Evolutionary conservation across 495 filamentous ascomycete genomes (phyloP).

Genomic region (Tuber borchii): DNA sequence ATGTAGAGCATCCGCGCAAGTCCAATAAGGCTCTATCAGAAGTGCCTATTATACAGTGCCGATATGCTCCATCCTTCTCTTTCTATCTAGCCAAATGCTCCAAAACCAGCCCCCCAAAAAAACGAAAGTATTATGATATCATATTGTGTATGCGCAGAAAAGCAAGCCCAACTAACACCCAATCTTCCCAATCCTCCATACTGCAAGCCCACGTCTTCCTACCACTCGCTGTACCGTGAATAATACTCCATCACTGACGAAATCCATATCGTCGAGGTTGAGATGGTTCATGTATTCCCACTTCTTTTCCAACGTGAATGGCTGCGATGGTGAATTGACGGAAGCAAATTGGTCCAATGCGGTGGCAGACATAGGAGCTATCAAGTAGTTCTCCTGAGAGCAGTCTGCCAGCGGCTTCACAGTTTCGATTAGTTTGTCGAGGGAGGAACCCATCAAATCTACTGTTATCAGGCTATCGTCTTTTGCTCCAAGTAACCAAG

Average conservation of each 20-base stretch:
- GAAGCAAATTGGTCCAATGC: slow-evolving; percentile 57
- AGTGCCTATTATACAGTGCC: background rate
- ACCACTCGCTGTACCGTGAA: slow-evolving; percentile 67
- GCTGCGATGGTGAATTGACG: slow-evolving; percentile 38
- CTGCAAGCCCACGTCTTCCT: slow-evolving; percentile 68
- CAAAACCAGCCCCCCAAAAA: background rate
- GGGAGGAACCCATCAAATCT: slow-evolving; percentile 76
- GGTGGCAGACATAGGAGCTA: slow-evolving; percentile 64
- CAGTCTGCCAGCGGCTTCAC: slow-evolving; percentile 57
- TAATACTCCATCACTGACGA: slow-evolving; percentile 73
- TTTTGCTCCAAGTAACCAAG: slow-evolving; percentile 74
- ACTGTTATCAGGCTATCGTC: slow-evolving; percentile 60
- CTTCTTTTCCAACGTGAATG: slow-evolving; percentile 55
- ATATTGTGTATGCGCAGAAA: background rate
- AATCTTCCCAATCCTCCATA: slow-evolving; percentile 60
- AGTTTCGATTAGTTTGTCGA: slow-evolving; percentile 54
- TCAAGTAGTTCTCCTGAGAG: slow-evolving; percentile 54
- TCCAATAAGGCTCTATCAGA: background rate
- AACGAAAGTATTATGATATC: background rate
- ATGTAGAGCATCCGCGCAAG: background rate
- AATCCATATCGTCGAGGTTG: slow-evolving; percentile 89
- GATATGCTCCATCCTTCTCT: background rate
- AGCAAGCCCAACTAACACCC: slow-evolving; percentile 21
- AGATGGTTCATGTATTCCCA: slow-evolving; percentile 71
- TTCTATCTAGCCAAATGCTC: background rate